Percentiles rank a stretch among this genome's conserved stretches.
Conservation (phyloP, 1,139 yeast species). For the Suhomyces yuchorum region DNA sequence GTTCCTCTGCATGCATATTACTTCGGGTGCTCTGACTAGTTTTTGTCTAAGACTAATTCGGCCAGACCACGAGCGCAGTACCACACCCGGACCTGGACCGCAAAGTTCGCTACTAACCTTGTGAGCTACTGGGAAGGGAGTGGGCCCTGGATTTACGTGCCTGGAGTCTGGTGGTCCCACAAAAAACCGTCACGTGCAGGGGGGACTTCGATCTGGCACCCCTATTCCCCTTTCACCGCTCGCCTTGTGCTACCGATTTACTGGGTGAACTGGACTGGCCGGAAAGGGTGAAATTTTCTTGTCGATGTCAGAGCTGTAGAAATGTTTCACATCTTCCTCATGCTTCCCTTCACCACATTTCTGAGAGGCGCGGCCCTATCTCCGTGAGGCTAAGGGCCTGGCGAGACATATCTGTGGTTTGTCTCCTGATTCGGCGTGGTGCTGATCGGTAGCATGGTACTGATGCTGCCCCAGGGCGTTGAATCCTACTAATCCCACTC, state of each 20-base stretch:
- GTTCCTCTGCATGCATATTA: not conserved
- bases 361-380: not conserved
- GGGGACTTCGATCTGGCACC: too few species aligned
- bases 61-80: not conserved
- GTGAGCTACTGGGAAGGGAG: not conserved
- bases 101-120: not conserved
- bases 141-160: too few species aligned
- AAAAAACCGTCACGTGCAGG: too few species aligned
- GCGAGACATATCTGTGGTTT: not conserved
- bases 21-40: not conserved
- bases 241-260: too few species aligned
- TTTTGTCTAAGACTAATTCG: not conserved
- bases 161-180: too few species aligned
- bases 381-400: not conserved
- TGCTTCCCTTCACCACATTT: not conserved
- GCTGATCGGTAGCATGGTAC: not conserved
- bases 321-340: not conserved
- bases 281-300: not conserved
- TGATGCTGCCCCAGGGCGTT: not conserved
- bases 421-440: not conserved
- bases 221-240: too few species aligned
- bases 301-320: not conserved
- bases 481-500: not conserved
- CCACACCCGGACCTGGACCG: not conserved
- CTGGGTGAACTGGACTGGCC: too few species aligned